A percentile compares a stretch with the other conserved stretches of the same genome.
phyloP scores from a whole-genome alignment of 805 yeast species.

The Ogataea glucozyma region DNA sequence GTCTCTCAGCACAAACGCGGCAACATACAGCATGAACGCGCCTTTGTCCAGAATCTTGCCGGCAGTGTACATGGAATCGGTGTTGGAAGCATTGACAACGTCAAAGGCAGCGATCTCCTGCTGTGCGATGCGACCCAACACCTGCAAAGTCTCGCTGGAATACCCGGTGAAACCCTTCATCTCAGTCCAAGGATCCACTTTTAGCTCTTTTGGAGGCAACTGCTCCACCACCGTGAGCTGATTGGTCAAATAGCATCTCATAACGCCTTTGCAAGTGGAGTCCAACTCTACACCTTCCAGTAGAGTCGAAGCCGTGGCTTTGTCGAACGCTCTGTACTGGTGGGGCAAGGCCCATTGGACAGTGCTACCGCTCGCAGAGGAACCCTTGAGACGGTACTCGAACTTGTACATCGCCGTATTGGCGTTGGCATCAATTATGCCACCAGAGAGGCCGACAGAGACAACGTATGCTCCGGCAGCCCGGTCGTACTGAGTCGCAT shows the following conservation, averaged over 20 bases:
- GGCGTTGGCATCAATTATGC: slow-evolving; percentile 33
- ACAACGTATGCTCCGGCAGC: slow-evolving; percentile 71
- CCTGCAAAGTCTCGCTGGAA: slow-evolving; percentile 38
- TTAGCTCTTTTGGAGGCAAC: slow-evolving; percentile 35
- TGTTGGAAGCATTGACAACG: slow-evolving; percentile 55
- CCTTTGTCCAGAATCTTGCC: slow-evolving; percentile 90
- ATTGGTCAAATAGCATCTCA: slow-evolving; percentile 47
- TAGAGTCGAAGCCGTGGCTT: slow-evolving; percentile 23
- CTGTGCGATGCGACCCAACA: slow-evolving; percentile 50
- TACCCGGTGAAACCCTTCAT: slow-evolving; percentile 39
- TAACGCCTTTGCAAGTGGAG: slow-evolving; percentile 55
- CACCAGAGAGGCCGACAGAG: slow-evolving; percentile 44
- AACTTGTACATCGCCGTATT: slow-evolving; percentile 43
- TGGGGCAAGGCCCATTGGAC: slow-evolving; percentile 57
- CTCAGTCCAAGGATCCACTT: slow-evolving; percentile 61
- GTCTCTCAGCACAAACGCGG: slow-evolving; percentile 65
- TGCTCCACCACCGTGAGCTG: slow-evolving; percentile 32
- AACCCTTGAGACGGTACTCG: slow-evolving; percentile 36
- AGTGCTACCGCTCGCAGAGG: slow-evolving; percentile 22
- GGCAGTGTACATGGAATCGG: slow-evolving; percentile 86
- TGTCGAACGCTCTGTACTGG: slow-evolving; percentile 43
- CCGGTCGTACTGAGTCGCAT: slow-evolving; percentile 49
- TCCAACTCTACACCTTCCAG: slow-evolving; percentile 39
- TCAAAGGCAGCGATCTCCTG: slow-evolving; percentile 54
- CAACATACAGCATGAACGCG: slow-evolving; percentile 79